These are phyloP conservation scores for Citrus medica DNA, from an alignment of 345 rosid genomes.

Conservation along the genomic window DNA sequence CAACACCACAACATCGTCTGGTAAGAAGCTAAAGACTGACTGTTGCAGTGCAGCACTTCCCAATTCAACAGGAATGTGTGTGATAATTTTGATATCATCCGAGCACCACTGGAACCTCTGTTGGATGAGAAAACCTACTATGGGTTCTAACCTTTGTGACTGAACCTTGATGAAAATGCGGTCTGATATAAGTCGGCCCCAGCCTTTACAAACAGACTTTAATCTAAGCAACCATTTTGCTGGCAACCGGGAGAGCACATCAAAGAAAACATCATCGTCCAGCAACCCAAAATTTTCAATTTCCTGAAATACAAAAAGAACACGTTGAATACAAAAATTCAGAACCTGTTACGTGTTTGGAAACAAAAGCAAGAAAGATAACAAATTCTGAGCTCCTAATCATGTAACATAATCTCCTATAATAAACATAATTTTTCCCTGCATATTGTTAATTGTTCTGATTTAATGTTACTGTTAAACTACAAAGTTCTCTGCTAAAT, in stretches of 20 bases:
- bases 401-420: background rate
- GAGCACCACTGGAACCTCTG: slow-evolving; percentile 16
- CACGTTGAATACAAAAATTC: background rate
- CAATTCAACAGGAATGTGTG: slow-evolving; percentile 27
- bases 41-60: slow-evolving; percentile 11
- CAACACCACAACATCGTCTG: slow-evolving; percentile 32
- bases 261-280: slow-evolving; percentile 22
- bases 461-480: background rate
- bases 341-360: background rate
- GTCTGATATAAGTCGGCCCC: slow-evolving; percentile 27
- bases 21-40: slow-evolving; percentile 31
- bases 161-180: slow-evolving; percentile 24
- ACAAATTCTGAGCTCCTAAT: background rate
- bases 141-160: slow-evolving; percentile 20
- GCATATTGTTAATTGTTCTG: background rate
- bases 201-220: slow-evolving; percentile 30
- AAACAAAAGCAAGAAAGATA: background rate
- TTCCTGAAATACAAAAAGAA: slow-evolving; percentile 3
- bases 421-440: background rate
- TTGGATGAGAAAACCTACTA: slow-evolving; percentile 40
- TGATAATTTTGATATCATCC: slow-evolving; percentile 26
- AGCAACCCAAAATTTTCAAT: slow-evolving; percentile 3
- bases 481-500: background rate
- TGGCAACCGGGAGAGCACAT: slow-evolving; percentile 35
- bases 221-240: slow-evolving; percentile 26